Evolutionary conservation across 139 green algal genomes (phyloP).

Genomic region (Protoeuglena noctilucae): DNA sequence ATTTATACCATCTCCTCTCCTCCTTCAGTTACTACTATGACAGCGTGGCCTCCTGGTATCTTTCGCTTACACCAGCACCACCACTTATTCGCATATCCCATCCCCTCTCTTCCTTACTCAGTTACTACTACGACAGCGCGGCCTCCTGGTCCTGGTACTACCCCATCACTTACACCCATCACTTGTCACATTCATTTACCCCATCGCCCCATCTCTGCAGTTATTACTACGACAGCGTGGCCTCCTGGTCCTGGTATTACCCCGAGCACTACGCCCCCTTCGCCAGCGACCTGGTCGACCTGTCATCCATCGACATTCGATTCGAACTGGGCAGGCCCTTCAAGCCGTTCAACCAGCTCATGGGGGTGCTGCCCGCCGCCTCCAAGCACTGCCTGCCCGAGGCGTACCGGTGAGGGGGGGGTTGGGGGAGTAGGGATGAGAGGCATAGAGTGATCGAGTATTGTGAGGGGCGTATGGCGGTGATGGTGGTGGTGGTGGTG

Average conservation of each 20-base stretch:
- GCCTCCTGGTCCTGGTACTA: constrained; percentile 75
- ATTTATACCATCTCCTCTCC: too few species aligned
- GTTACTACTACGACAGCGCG: constrained; percentile 1
- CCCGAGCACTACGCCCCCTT: constrained; percentile 99
- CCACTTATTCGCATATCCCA: too few species aligned
- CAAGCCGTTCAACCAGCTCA: constrained; percentile 94
- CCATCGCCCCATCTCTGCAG: too few species aligned
- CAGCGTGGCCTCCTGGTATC: too few species aligned
- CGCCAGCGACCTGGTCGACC: constrained; percentile 67
- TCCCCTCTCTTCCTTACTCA: too few species aligned
- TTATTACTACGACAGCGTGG: constrained; percentile 18
- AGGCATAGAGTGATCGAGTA: too few species aligned
- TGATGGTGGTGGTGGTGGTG: too few species aligned
- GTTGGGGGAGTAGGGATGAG: too few species aligned
- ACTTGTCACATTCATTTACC: too few species aligned
- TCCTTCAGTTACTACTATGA: neutral
- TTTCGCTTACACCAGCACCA: too few species aligned
- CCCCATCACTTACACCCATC: too few species aligned
- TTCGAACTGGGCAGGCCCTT: constrained; percentile 78
- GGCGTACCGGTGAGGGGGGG: constrained; percentile 22
- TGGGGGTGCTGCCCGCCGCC: constrained; percentile 87
- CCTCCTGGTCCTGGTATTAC: constrained; percentile 77
- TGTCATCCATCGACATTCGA: constrained; percentile 37
- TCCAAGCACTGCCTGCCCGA: constrained; percentile 63
- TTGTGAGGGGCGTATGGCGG: too few species aligned